These are phyloP conservation scores for Mucor piriformis DNA, from an alignment of 371 early-diverging fungal genomes.

Conservation along the genomic window DNA sequence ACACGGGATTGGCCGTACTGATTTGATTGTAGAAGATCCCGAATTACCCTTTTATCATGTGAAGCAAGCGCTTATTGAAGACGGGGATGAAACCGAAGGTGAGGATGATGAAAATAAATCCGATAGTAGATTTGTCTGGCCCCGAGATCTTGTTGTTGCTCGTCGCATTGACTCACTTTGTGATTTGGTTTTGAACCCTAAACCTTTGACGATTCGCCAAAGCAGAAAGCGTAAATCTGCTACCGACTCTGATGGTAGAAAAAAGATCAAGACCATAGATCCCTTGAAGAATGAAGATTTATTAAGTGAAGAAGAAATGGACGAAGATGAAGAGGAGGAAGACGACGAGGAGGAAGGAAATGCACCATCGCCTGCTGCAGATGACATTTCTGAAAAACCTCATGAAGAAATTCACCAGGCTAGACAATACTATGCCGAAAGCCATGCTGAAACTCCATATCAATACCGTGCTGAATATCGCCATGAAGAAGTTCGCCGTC, in stretches of 20 bases:
- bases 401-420: neutral
- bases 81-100: conserved; percentile 19
- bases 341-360: conserved; percentile 14
- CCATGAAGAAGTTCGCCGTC: too few species aligned
- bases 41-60: conserved; percentile 60
- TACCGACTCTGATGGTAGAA: conserved; percentile 3
- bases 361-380: conserved; percentile 8
- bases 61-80: conserved; percentile 32
- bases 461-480: neutral
- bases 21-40: conserved; percentile 70
- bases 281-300: neutral
- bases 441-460: neutral
- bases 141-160: conserved; percentile 62
- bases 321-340: conserved; percentile 9
- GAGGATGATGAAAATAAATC: conserved; percentile 23
- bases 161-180: conserved; percentile 65
- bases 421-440: neutral
- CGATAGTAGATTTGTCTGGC: conserved; percentile 58
- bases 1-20: conserved; percentile 74
- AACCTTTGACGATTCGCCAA: conserved; percentile 46
- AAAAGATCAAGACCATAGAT: conserved; percentile 4
- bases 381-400: conserved; percentile 1
- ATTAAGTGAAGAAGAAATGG: conserved; percentile 10
- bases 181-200: conserved; percentile 60
- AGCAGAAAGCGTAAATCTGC: conserved; percentile 35